Conservation (phyloP, 768 basidiomycete genomes). For the Panaeolus papilionaceus region DNA sequence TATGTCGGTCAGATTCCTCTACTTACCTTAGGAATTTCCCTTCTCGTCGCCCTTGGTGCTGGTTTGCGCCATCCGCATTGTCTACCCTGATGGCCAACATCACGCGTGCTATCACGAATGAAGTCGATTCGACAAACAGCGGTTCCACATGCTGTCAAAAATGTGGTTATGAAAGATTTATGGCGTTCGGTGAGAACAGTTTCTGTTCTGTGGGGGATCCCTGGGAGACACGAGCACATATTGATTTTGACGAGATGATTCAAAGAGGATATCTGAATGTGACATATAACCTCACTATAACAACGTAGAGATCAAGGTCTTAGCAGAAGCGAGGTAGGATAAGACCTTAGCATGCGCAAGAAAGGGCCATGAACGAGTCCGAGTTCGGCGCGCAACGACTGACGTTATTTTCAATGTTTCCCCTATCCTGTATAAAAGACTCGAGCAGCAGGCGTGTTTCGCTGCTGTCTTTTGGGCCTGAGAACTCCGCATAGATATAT, state of each 20-base stretch:
- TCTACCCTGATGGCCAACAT: neutral
- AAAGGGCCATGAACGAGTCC: neutral
- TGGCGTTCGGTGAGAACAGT: conserved; percentile 14
- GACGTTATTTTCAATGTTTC: neutral
- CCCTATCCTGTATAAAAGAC: neutral
- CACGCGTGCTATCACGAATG: neutral
- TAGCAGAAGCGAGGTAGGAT: conserved; percentile 9
- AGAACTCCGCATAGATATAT: too few relatives aligned
- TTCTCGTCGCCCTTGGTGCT: neutral
- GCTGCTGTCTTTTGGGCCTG: too few relatives aligned
- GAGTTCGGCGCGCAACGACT: neutral
- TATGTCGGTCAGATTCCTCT: neutral
- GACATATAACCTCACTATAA: neutral
- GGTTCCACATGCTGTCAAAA: conserved; percentile 6
- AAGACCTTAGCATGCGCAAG: neutral
- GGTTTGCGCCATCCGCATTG: neutral
- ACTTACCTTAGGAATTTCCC: conserved; percentile 6
- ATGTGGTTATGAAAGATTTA: conserved; percentile 8
- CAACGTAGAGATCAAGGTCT: neutral
- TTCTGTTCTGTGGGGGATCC: neutral
- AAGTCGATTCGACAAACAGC: neutral
- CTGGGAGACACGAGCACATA: neutral
- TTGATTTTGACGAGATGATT: neutral
- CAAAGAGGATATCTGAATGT: neutral
- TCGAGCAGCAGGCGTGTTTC: too few relatives aligned